Evolutionary conservation across 1,284 basidiomycete genomes (phyloP).

Genomic region (Microbotryum silenes-acaulis): DNA sequence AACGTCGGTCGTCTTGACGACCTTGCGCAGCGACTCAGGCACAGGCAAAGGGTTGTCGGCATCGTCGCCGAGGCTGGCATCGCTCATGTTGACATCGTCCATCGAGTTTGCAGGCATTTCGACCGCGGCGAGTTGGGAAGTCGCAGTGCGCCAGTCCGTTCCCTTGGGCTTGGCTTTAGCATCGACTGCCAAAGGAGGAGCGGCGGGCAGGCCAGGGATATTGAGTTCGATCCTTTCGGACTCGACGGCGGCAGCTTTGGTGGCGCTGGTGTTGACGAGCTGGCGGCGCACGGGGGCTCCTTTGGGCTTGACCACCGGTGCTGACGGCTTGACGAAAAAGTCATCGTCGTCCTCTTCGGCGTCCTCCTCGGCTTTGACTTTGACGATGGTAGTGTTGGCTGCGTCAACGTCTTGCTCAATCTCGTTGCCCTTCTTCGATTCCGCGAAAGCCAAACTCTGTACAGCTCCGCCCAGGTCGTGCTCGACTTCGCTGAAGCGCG

Average conservation of each 20-base stretch:
- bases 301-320: conserved; percentile 32
- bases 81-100: conserved; percentile 30
- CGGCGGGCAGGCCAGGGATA: conserved; percentile 20
- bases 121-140: conserved; percentile 16
- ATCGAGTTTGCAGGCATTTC: conserved; percentile 43
- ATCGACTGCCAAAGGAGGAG: conserved; percentile 53
- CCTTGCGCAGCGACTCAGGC: conserved; percentile 13
- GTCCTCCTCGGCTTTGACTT: background rate
- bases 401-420: background rate
- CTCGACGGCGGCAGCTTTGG: conserved; percentile 13
- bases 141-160: conserved; percentile 30
- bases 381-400: background rate
- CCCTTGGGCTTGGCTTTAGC: conserved; percentile 48
- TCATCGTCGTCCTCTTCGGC: conserved; percentile 39
- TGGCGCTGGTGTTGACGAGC: conserved; percentile 40
- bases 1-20: conserved; percentile 4
- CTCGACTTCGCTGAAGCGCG: conserved; percentile 18
- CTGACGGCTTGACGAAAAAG: conserved; percentile 29
- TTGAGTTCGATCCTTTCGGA: conserved; percentile 18
- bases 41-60: conserved; percentile 9
- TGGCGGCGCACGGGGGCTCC: conserved; percentile 37
- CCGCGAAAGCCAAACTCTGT: background rate
- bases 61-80: conserved; percentile 6
- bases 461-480: conserved; percentile 13
- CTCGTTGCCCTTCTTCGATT: conserved; percentile 5